Evolutionary conservation across 2,329 filamentous ascomycete species (phyloP).

Genomic region (Trichoderma atroviride): DNA sequence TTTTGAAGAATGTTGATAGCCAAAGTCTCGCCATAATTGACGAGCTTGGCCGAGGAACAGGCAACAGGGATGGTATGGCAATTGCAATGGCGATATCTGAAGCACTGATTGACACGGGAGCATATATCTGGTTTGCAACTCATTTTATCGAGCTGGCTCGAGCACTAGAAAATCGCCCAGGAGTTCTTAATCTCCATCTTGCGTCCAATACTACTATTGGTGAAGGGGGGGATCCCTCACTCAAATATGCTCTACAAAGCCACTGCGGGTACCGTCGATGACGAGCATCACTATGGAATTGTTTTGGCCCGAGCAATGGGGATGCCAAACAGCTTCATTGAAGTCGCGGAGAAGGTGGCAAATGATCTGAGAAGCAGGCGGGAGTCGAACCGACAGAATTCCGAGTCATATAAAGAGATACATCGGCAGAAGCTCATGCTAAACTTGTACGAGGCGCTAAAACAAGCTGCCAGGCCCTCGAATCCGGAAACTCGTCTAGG

Average conservation of each 20-base stretch:
- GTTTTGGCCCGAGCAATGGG: slow-evolving; percentile 74
- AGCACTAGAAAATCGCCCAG: slow-evolving; percentile 72
- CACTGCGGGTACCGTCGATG: slow-evolving; percentile 67
- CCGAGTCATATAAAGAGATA: slow-evolving; percentile 59
- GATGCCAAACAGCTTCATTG: slow-evolving; percentile 68
- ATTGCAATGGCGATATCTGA: slow-evolving; percentile 92
- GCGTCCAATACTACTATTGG: slow-evolving; percentile 63
- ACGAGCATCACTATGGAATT: slow-evolving; percentile 78
- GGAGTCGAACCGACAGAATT: slow-evolving; percentile 60
- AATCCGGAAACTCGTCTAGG: slow-evolving; percentile 61
- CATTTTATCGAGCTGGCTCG: slow-evolving; percentile 84
- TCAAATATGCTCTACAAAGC: slow-evolving; percentile 92
- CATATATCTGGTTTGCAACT: slow-evolving; percentile 89
- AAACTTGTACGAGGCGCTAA: slow-evolving; percentile 70
- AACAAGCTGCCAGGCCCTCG: slow-evolving; percentile 65
- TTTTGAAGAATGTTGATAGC: slow-evolving; percentile 77
- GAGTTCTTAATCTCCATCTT: slow-evolving; percentile 82
- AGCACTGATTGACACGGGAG: slow-evolving; percentile 75
- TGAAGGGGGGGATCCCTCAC: slow-evolving; percentile 53
- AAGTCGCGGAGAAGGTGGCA: slow-evolving; percentile 68
- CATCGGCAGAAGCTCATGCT: slow-evolving; percentile 74
- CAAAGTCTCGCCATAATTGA: slow-evolving; percentile 84
- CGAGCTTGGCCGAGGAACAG: slow-evolving; percentile 89
- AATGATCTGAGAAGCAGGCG: slow-evolving; percentile 60
- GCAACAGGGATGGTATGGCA: slow-evolving; percentile 81